phyloP scores from a whole-genome alignment of 108 stramenopile species.

The Fragilaria radians region DNA sequence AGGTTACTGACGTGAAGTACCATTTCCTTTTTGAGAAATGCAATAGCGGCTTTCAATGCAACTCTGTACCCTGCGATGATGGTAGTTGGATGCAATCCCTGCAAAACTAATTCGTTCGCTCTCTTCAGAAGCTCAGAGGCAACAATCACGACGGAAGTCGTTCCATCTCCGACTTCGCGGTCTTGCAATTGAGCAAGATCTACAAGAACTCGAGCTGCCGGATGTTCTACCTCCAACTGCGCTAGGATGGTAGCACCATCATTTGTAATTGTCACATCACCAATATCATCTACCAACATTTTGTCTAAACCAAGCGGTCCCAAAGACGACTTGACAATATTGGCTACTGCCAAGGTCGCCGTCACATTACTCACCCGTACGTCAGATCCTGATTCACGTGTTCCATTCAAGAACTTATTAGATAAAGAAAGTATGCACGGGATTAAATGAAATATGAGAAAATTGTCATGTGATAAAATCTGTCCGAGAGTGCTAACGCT shows the following conservation, averaged over 20 bases:
- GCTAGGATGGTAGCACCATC: conserved; percentile 99
- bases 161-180: conserved; percentile 99
- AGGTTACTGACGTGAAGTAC: conserved; percentile 79
- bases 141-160: conserved; percentile 96
- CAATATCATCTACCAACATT: conserved; percentile 98
- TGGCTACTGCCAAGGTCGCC: conserved; percentile 97
- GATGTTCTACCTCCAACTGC: conserved; percentile 98
- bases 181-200: conserved; percentile 99
- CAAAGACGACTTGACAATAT: conserved; percentile 98
- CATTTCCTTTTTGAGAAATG: conserved; percentile 90
- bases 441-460: no score
- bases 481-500: no score
- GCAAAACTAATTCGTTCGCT: conserved; percentile 94
- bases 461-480: no score
- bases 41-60: conserved; percentile 95
- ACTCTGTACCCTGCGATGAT: conserved; percentile 95
- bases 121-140: conserved; percentile 94
- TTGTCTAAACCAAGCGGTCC: conserved; percentile 99
- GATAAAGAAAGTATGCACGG: neutral
- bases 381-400: conserved; percentile 87
- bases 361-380: conserved; percentile 94
- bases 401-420: conserved; percentile 72
- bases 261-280: conserved; percentile 99
- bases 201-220: conserved; percentile 97
- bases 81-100: conserved; percentile 95